Base-by-base conservation (phyloP, 2,329 filamentous ascomycete genomes). In the Scedosporium minutisporum region DNA sequence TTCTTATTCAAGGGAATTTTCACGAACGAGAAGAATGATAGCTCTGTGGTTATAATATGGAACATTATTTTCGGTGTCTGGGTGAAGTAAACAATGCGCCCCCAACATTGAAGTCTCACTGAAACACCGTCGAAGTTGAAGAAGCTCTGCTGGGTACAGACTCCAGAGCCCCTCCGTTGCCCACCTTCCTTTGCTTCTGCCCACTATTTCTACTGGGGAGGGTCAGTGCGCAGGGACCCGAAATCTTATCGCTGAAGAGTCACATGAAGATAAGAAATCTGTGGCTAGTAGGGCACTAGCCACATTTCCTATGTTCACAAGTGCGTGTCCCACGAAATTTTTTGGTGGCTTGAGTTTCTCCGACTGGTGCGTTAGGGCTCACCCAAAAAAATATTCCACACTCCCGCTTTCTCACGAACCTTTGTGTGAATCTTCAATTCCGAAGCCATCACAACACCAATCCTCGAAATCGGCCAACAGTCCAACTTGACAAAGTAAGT, bases 401-500 rank as follows among this genome's bases (percentile, higher is more conserved):
- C 60, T 57, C 60, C 48, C 42, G 27, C 53, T 61, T 61, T 58
- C 55, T 51, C 33, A 51, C 48, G 44, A 29, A 61, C 59, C 59
- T 60, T 61, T n/a, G 25, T 41, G 42, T 57, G 60, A 21, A 51
- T 51, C 25, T 57, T 18, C 60, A 33, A 6, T 61, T 55, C 48
- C 48, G 25, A 51, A 61, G 29, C 44, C 59, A 61, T 44, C 48
- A 41, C 29, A 55, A 55, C 60, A 55, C 44, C 25, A 55, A 61
- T 14, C 60, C 42, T 53, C 25, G 60, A 55, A 61, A 61, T 55
- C 60, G 60, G 53, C 60, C 60, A 44, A 55, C 73, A 77, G 70
- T 69, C 69, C 77, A 76, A 72, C 77, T 72, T 71, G 74, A 77
- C 77, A 81, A 71, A 76, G 80, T 82, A 78, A 76, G 80, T 79